Conservation (phyloP, 2,329 filamentous ascomycete genomes). For the Alternaria rosae region DNA sequence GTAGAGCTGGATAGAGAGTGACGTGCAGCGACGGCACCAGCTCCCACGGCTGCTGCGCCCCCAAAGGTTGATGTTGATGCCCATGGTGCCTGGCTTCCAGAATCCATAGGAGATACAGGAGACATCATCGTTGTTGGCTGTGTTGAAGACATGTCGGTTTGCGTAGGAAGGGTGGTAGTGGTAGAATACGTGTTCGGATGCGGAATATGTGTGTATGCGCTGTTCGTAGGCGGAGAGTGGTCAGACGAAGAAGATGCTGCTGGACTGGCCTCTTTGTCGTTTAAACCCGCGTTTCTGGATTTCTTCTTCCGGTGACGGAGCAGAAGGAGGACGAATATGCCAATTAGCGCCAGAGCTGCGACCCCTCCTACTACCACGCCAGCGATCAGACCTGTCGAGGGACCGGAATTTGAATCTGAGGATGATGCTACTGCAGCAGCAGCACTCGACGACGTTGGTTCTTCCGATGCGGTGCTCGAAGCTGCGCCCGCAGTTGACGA, state of each 20-base stretch:
- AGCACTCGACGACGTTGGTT: neutral
- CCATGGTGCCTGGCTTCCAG: slow-evolving; percentile 4
- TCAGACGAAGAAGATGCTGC: neutral
- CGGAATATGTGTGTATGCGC: neutral
- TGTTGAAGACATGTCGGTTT: neutral
- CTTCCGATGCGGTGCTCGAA: neutral
- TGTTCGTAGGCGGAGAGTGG: neutral
- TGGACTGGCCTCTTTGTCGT: slow-evolving; percentile 5
- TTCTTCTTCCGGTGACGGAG: slow-evolving; percentile 16
- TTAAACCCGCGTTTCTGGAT: neutral
- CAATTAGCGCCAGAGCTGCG: slow-evolving; percentile 17
- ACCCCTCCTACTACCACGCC: slow-evolving; percentile 18
- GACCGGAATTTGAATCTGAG: neutral
- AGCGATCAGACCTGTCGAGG: slow-evolving; percentile 17
- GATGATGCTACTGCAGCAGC: neutral
- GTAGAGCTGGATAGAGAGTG: neutral
- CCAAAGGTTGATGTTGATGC: neutral
- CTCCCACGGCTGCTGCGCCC: neutral
- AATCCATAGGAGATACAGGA: neutral
- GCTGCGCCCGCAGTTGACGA: neutral
- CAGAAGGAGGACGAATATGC: slow-evolving; percentile 20
- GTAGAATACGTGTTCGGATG: neutral
- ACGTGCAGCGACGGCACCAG: neutral
- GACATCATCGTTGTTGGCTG: neutral
- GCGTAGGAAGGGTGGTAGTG: neutral